These are phyloP conservation scores for Fusarium mundagurra DNA, from an alignment of 2,329 filamentous ascomycete genomes.

Conservation along the genomic window DNA sequence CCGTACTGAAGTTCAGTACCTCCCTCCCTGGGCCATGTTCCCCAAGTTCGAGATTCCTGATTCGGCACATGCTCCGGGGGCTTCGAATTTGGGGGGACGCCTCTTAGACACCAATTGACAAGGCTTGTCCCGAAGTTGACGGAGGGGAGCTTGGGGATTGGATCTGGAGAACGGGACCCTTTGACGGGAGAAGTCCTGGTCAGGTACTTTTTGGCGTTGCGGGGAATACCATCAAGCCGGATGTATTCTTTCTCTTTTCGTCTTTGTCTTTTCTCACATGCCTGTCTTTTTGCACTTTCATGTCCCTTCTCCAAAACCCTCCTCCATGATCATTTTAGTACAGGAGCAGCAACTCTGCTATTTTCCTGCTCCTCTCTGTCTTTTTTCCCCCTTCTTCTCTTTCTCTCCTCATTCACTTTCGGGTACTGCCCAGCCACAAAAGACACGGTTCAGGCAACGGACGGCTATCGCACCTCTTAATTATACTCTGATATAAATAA, in stretches of 20 bases:
- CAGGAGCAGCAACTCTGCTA: constrained; percentile 9
- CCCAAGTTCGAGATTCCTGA: constrained; percentile 26
- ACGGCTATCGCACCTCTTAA: background rate
- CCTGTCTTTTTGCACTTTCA: constrained; percentile 27
- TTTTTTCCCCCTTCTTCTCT: constrained; percentile 12
- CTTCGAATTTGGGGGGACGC: constrained; percentile 15
- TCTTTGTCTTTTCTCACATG: constrained; percentile 35
- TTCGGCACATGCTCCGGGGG: constrained; percentile 29
- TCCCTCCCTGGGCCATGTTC: background rate
- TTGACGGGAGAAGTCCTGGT: constrained; percentile 6
- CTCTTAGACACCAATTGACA: constrained; percentile 10
- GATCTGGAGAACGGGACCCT: constrained; percentile 31
- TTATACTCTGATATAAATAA: constrained; percentile 11
- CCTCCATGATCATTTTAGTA: background rate
- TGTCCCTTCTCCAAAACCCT: background rate
- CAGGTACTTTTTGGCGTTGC: constrained; percentile 38
- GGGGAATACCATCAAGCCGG: constrained; percentile 19
- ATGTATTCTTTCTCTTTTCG: constrained; percentile 28
- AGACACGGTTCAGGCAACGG: background rate
- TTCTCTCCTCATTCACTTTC: background rate
- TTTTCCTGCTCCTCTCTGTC: constrained; percentile 15
- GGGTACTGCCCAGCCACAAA: constrained; percentile 1
- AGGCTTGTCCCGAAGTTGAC: constrained; percentile 31
- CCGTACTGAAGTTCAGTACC: background rate
- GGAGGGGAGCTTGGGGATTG: constrained; percentile 25